A percentile compares a stretch with the other conserved stretches of the same genome.
Evolutionary conservation across 768 basidiomycete genomes (phyloP).

Genomic region (Trametes cinnabarina): DNA sequence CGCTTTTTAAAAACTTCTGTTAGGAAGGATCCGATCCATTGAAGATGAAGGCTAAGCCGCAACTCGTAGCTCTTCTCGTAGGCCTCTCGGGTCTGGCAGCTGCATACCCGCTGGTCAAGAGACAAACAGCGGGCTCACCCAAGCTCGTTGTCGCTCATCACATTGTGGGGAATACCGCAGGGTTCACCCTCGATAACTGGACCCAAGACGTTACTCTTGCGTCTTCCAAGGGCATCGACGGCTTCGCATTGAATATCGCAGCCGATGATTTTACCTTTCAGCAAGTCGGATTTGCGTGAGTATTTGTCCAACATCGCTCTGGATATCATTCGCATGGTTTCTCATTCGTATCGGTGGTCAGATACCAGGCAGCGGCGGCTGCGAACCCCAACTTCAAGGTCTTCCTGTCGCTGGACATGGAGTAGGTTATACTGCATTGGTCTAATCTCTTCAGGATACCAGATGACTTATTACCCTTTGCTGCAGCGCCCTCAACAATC

Average conservation of each 20-base stretch:
- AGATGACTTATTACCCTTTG: no score
- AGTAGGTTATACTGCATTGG: conserved; percentile 41
- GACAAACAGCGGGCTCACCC: no score
- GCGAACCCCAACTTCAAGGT: conserved; percentile 46
- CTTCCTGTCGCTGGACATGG: conserved; percentile 79
- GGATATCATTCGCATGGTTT: no score
- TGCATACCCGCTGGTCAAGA: no score
- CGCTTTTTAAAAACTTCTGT: no score
- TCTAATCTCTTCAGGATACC: no score
- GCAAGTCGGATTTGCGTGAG: conserved; percentile 47
- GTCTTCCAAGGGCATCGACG: conserved; percentile 51
- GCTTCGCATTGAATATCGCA: conserved; percentile 61
- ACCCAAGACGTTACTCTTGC: conserved; percentile 53
- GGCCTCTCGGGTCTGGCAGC: no score
- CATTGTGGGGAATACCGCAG: no score
- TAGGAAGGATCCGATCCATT: no score
- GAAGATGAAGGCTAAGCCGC: no score
- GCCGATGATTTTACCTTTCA: conserved; percentile 48
- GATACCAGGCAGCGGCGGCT: conserved; percentile 37
- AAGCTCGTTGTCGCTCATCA: no score
- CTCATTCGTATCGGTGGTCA: background rate
- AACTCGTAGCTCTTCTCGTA: no score
- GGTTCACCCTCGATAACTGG: conserved; percentile 44
- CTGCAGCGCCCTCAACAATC: conserved; percentile 41
- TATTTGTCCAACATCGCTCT: background rate